These are phyloP conservation scores for Colletotrichum coccodes DNA, from an alignment of 2,329 filamentous ascomycete species.

Conservation along the genomic window DNA sequence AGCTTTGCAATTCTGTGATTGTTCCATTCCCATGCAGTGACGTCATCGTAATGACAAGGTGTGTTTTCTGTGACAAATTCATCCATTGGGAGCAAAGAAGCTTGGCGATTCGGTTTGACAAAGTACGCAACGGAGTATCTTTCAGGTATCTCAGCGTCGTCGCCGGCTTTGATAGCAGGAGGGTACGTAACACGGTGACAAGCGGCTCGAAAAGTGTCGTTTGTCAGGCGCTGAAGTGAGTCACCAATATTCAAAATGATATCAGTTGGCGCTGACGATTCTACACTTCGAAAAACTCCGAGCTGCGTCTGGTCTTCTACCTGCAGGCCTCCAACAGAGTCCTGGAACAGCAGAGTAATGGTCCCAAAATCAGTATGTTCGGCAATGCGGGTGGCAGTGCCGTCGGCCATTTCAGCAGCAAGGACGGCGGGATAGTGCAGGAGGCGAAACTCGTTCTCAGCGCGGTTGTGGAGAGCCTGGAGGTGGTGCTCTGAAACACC, in stretches of 20 bases:
- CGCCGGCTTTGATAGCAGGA: constrained; percentile 34
- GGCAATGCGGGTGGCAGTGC: constrained; percentile 37
- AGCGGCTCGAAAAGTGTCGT: constrained; percentile 44
- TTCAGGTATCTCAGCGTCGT: constrained; percentile 39
- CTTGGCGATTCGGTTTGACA: constrained; percentile 43
- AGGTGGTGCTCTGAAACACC: constrained; percentile 38
- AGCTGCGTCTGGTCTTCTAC: constrained; percentile 39
- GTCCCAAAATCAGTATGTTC: constrained; percentile 47
- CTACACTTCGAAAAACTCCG: constrained; percentile 39
- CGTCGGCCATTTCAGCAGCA: constrained; percentile 48
- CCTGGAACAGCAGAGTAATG: constrained; percentile 44
- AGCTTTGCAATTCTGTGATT: constrained; percentile 38
- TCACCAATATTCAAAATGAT: constrained; percentile 53
- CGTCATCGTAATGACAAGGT: constrained; percentile 41
- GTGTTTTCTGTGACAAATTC: constrained; percentile 41
- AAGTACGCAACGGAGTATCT: constrained; percentile 41
- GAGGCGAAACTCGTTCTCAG: constrained; percentile 33
- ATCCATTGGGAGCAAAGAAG: constrained; percentile 40
- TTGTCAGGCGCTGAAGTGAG: constrained; percentile 50
- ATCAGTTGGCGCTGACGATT: constrained; percentile 37
- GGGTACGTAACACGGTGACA: constrained; percentile 47
- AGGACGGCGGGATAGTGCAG: constrained; percentile 40
- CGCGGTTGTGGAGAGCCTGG: constrained; percentile 15
- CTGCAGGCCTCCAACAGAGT: constrained; percentile 41
- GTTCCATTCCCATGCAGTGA: constrained; percentile 47